These are phyloP conservation scores for Acmispon strigosus DNA, from an alignment of 306 rosid genomes.

Conservation along the genomic window DNA sequence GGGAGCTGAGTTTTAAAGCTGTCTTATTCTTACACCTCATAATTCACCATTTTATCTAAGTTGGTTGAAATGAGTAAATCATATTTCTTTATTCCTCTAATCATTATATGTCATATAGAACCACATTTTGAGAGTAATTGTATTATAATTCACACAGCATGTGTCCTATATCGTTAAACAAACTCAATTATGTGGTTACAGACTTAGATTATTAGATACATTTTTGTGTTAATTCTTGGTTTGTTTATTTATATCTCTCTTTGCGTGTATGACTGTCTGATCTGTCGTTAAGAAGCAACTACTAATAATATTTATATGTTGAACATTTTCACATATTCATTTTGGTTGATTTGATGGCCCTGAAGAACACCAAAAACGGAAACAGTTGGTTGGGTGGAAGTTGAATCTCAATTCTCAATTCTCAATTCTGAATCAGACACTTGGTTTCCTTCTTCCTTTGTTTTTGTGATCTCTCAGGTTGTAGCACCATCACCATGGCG, in stretches of 20 bases:
- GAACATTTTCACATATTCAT: background rate
- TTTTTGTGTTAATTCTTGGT: too few relatives aligned
- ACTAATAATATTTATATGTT: background rate
- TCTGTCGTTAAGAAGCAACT: conserved; percentile 1
- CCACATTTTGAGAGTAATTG: too few relatives aligned
- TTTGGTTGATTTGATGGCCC: conserved; percentile 6
- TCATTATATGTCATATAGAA: too few relatives aligned
- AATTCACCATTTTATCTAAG: background rate
- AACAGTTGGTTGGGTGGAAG: conserved; percentile 33
- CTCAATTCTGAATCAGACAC: too few relatives aligned
- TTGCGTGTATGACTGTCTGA: background rate
- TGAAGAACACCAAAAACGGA: background rate
- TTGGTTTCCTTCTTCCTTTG: background rate
- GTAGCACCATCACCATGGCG: conserved; percentile 45
- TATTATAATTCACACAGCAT: too few relatives aligned
- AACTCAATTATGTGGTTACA: too few relatives aligned
- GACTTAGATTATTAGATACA: too few relatives aligned
- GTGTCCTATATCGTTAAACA: too few relatives aligned
- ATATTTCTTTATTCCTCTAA: too few relatives aligned
- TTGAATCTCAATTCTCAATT: conserved; percentile 21
- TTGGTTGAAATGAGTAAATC: background rate
- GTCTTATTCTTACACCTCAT: background rate
- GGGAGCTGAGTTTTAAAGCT: background rate
- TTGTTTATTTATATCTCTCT: too few relatives aligned
- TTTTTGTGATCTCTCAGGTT: conserved; percentile 14